These are phyloP conservation scores for Cyberlindnera misumaiensis DNA, from an alignment of 805 yeast genomes.

Conservation along the genomic window DNA sequence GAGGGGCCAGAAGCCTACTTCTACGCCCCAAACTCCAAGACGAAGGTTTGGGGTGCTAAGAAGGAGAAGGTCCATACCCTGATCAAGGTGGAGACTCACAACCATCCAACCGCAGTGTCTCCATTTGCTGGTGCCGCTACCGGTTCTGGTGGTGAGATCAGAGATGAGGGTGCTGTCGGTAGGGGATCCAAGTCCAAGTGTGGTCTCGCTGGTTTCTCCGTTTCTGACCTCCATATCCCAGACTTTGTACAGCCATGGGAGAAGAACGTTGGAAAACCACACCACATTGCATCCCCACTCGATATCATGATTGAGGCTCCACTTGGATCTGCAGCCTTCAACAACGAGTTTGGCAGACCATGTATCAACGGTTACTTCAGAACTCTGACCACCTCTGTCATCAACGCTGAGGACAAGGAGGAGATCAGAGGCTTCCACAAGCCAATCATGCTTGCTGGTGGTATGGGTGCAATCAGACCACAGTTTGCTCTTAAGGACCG, in stretches of 20 bases:
- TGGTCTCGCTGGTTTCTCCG: slow-evolving; percentile 90
- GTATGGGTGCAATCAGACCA: slow-evolving; percentile 95
- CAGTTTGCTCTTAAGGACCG: slow-evolving; percentile 82
- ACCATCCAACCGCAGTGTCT: slow-evolving; percentile 98
- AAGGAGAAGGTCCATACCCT: slow-evolving; percentile 81
- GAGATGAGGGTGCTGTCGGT: slow-evolving; percentile 99
- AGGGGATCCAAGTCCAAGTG: slow-evolving; percentile 97
- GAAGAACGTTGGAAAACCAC: slow-evolving; percentile 76
- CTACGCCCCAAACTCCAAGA: slow-evolving; percentile 68
- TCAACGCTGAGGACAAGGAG: slow-evolving; percentile 49
- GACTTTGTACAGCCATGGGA: slow-evolving; percentile 93
- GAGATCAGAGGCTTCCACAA: slow-evolving; percentile 96
- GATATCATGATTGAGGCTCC: slow-evolving; percentile 98
- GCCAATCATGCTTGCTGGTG: slow-evolving; percentile 99
- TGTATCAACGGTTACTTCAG: slow-evolving; percentile 95
- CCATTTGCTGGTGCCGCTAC: slow-evolving; percentile 99
- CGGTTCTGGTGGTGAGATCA: slow-evolving; percentile 99
- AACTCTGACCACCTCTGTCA: slow-evolving; percentile 79
- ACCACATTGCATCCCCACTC: slow-evolving; percentile 85
- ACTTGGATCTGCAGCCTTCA: slow-evolving; percentile 94
- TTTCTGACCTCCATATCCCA: slow-evolving; percentile 86
- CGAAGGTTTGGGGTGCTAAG: slow-evolving; percentile 66
- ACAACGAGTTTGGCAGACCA: slow-evolving; percentile 98
- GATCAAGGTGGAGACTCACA: slow-evolving; percentile 96
- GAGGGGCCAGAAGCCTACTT: slow-evolving; percentile 74